These are phyloP conservation scores for Raddia distichophylla DNA, from an alignment of 176 grass and related monocot genomes.

Conservation along the genomic window DNA sequence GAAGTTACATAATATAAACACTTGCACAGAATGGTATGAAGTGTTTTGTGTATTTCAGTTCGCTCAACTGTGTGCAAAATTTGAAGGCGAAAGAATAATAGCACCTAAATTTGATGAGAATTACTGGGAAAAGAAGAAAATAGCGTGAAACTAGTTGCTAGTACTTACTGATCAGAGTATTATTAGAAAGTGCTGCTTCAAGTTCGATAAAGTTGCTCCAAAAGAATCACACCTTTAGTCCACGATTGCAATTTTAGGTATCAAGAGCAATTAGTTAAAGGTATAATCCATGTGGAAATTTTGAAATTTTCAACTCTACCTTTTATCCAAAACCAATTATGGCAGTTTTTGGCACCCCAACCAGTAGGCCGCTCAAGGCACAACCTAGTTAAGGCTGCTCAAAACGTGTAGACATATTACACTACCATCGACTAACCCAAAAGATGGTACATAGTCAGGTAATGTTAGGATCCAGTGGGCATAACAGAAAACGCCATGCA, in stretches of 20 bases:
- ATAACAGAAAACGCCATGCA: conserved; percentile 15
- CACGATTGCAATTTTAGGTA: conserved; percentile 38
- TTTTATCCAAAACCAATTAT: conserved; percentile 9
- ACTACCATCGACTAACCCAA: conserved; percentile 39
- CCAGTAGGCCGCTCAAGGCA: background rate
- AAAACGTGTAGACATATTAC: conserved; percentile 15
- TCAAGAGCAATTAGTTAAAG: conserved; percentile 27
- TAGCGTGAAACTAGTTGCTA: background rate
- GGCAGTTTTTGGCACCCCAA: background rate
- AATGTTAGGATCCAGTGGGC: conserved; percentile 31
- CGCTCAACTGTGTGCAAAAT: background rate
- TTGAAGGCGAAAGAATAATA: background rate
- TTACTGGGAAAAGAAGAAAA: conserved; percentile 32
- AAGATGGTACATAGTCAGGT: conserved; percentile 37
- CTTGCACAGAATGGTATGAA: background rate
- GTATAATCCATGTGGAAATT: background rate
- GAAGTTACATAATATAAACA: background rate
- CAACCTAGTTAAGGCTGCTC: background rate
- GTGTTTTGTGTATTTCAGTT: background rate
- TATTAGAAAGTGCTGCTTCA: conserved; percentile 50
- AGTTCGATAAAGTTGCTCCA: conserved; percentile 47
- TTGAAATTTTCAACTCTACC: conserved; percentile 29
- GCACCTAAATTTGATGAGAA: conserved; percentile 1
- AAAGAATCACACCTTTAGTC: conserved; percentile 35
- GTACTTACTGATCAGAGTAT: conserved; percentile 51